phyloP scores from a whole-genome alignment of 176 grass and related monocot genomes.

The Tuctoria greenei region DNA sequence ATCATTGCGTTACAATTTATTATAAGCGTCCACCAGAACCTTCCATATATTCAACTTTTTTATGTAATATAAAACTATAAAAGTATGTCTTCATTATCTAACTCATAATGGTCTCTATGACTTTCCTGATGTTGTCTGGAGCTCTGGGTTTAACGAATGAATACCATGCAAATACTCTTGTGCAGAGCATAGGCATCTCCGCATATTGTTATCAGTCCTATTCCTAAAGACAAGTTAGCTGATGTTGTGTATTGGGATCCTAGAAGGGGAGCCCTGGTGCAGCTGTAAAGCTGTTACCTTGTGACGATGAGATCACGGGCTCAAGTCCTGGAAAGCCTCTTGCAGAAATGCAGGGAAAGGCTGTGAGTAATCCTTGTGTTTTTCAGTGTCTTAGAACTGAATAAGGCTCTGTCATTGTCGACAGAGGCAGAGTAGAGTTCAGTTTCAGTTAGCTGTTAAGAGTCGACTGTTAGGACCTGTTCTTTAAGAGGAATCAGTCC shows the following conservation, averaged over 20 bases:
- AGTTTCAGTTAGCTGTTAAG: no score
- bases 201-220: neutral
- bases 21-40: constrained; percentile 12
- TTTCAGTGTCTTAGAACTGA: no score
- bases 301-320: no score
- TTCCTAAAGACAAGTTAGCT: constrained; percentile 6
- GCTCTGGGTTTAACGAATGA: constrained; percentile 3
- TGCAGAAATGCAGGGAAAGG: no score
- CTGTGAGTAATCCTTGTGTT: no score
- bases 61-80: neutral
- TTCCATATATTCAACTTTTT: neutral
- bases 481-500: no score
- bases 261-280: no score
- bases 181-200: constrained; percentile 1
- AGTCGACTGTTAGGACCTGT: no score
- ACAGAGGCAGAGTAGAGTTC: no score
- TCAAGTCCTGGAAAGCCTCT: no score
- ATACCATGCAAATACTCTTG: neutral
- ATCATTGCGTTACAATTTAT: neutral
- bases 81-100: neutral
- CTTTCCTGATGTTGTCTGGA: neutral
- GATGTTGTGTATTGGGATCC: neutral
- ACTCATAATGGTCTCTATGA: neutral
- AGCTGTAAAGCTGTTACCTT: no score
- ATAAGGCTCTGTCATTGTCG: no score